Evolutionary conservation across 2,329 filamentous ascomycete genomes (phyloP), one percentile per base, ranked within the genome.

Genomic region (Trichoderma aggressivum): DNA sequence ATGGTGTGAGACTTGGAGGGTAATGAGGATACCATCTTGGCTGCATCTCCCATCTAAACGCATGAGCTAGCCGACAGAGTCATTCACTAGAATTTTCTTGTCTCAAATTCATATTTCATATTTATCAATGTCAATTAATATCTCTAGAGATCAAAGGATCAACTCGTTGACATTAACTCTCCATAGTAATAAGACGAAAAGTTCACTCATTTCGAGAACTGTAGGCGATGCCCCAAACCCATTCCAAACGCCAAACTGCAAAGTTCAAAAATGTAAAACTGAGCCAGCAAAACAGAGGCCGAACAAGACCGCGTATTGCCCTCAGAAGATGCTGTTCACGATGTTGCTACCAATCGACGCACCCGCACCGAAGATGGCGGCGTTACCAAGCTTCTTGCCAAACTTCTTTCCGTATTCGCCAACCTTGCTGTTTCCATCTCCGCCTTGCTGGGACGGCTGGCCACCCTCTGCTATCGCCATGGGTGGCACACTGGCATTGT

Each of bases 341-440:
- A 97, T 89, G 79, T 97, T 96, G 75, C 91, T 89, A 79, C 94
- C 94, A 74, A 97, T 91, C 1, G 93, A 96, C 62, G 95, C 94
- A 81, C 95, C 94, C 61, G 95, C 95, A 80, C 95, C 95, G 77
- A 97, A 97, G 75, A 98, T 94, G 32, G 94, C 94, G 58, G 87
- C 86, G 76, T 90, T 90, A 7, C 95, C 95, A 58, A 84, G 76
- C 86, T 98, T 98, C 89, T 97, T 97, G 75, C 95, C 94, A 82
- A 98, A 92, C 84, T 98, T 98, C 90, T 97, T 97, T 70, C 93
- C 94, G 70, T 90, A 88, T 81, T 93, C 87, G 74, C 89, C 87
- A 18, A 90, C 84, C 84, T 96, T 96, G 74, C 74, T 75, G 79
- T 84, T 84, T 14, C 83, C 83, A 39, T 79, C 76, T 21, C 82